A percentile compares a stretch with the other conserved stretches of the same genome.
phyloP scores from a whole-genome alignment of 1,139 yeast genomes.

The Blastobotrys malaysiensis region DNA sequence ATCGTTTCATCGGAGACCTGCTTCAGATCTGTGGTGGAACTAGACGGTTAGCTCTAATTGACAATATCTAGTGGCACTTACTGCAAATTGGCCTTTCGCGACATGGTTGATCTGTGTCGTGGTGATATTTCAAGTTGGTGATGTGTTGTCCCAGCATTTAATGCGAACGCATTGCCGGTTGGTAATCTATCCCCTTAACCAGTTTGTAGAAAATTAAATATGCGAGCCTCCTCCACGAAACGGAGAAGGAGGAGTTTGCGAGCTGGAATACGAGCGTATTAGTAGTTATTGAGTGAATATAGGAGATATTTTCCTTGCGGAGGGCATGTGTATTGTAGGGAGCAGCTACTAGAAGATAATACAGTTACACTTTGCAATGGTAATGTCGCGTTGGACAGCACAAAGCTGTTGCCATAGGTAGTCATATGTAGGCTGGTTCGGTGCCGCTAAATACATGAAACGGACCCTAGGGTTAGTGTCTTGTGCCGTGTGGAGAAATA shows the following conservation, averaged over 20 bases:
- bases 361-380: not conserved
- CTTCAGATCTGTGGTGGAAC: constrained; percentile 31
- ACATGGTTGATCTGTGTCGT: not conserved
- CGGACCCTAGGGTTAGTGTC: not conserved
- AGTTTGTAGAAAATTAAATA: too few species aligned
- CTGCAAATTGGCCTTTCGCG: not conserved
- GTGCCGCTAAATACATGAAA: not conserved
- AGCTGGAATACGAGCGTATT: too few species aligned
- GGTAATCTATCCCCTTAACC: too few species aligned
- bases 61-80: not conserved
- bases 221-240: too few species aligned
- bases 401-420: not conserved
- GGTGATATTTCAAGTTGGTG: not conserved
- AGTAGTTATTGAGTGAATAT: too few species aligned
- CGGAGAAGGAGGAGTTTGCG: too few species aligned
- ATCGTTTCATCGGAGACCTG: constrained; percentile 33
- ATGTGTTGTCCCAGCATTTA: not conserved
- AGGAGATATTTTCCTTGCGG: too few species aligned
- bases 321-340: not conserved
- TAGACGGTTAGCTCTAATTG: constrained; percentile 8
- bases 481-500: not conserved
- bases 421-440: not conserved
- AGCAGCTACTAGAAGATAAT: not conserved
- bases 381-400: not conserved
- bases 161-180: too few species aligned